Base-by-base conservation (phyloP, 2,329 filamentous ascomycete genomes). In the Pezizomycotina sp. region DNA sequence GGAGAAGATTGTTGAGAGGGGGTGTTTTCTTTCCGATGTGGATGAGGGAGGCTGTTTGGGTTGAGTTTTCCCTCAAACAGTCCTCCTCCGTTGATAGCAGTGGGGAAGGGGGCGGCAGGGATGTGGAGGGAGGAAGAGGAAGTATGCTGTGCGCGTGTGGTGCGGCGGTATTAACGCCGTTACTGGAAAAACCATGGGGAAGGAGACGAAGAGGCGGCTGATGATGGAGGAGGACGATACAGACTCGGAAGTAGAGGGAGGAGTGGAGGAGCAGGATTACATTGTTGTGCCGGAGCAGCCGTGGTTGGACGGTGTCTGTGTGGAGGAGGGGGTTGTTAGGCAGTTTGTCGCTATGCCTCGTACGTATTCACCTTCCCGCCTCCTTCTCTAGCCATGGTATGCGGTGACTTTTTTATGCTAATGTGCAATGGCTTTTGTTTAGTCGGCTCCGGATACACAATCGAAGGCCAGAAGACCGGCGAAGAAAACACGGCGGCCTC, bases 1-100 rank as follows among this genome's bases (percentile, higher is more conserved):
- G n/a, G n/a, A n/a, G n/a, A n/a, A n/a, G n/a, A n/a, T n/a, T n/a
- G n/a, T n/a, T n/a, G 2, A 63, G 62, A 38, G 59, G 59, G 2
- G 62, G 63, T 2, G 29, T 62, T 0, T 62, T 65, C 47, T 51
- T 66, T 6, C 59, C 62, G 1, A 64, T 67, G 54, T 58, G 64
- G 46, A 51, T 60, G 37, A 52, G 52, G 6, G 60, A 62, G 36
- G 60, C 60, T 0, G 57, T 60, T n/a, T n/a, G n/a, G n/a, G n/a
- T n/a, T n/a, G n/a, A n/a, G n/a, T n/a, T n/a, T n/a, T n/a, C n/a
- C n/a, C n/a, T n/a, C n/a, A n/a, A n/a, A n/a, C n/a, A n/a, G n/a
- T n/a, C n/a, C n/a, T n/a, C n/a, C n/a, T n/a, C n/a, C n/a, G n/a
- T n/a, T n/a, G n/a, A n/a, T n/a, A n/a, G n/a, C n/a, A n/a, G n/a